Base-by-base conservation (phyloP, 805 yeast species). In the Starmerella khaoyaiensis region DNA sequence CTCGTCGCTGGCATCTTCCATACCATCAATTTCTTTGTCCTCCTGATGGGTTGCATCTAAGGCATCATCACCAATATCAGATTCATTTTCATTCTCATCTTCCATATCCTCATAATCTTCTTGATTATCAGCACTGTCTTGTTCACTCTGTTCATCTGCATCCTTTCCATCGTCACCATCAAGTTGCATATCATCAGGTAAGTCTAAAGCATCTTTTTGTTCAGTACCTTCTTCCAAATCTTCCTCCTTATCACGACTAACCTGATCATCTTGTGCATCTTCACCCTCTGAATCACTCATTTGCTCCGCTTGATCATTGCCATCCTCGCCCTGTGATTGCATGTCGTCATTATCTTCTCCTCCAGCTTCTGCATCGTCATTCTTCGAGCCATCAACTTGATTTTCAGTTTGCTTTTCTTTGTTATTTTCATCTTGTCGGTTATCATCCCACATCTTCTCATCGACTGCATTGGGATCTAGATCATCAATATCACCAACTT, bases 401-500 rank as follows among this genome's bases (percentile, higher is more conserved):
- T 68, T 72, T 20, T 84, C 93, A 7, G 86, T 68, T 29, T 83
- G 81, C 54, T 84, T 84, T 51, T 84, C 94, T 52, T 82, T 52
- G 12, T 50, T 49, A 20, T 71, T 68, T 45, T 72, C 72, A 12
- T 76, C 83, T 39, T 74, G 69, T 10, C 78, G 80, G 55, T 87
- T 84, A 52, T 86, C 96, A 52, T 87, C 90, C 94, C 97, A 87
- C 94, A 83, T 83, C 60, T 83, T 87, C 48, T 87, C 96, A 56
- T 87, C 97, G 34, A 87, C 74, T 3, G 94, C 94, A 59, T 84
- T 82, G 2, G 94, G 94, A 64, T 86, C 97, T 45, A 79, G 65
- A 39, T 83, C 93, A 55, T 81, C 93, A 22, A 87, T 61, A 51
- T 86, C 81, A 46, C 87, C 96, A 28, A 84, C 68, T 53, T 84